Conservation (phyloP, 2,329 filamentous ascomycete genomes). For the Triangularia setosa region DNA sequence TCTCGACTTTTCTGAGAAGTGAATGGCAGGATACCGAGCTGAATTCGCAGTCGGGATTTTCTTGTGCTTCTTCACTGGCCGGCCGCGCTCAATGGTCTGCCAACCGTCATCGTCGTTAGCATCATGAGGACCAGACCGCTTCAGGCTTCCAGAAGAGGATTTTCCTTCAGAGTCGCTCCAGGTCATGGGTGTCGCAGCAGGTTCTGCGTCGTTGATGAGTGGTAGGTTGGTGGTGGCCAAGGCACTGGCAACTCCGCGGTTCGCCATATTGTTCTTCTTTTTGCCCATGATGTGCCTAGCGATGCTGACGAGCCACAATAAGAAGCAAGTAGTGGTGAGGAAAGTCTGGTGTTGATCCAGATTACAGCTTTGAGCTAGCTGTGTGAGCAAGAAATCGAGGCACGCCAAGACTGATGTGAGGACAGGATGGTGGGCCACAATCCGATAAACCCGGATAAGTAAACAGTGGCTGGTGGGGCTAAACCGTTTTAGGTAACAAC, state of each 20-base stretch:
- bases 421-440: background rate
- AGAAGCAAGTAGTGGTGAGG: background rate
- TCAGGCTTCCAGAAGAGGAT: constrained; percentile 40
- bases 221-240: constrained; percentile 6
- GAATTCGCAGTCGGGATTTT: constrained; percentile 55
- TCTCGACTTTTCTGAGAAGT: constrained; percentile 54
- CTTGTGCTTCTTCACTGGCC: constrained; percentile 55
- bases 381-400: background rate
- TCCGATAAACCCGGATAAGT: background rate
- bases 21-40: constrained; percentile 56
- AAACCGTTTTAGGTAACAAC: background rate
- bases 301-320: background rate
- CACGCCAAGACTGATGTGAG: constrained; percentile 1
- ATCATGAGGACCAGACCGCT: constrained; percentile 48
- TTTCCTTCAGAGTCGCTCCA: constrained; percentile 16
- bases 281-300: background rate
- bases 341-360: background rate
- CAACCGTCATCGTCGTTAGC: constrained; percentile 42
- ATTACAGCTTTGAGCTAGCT: too few relatives aligned
- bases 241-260: background rate
- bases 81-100: constrained; percentile 48
- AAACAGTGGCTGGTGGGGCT: background rate
- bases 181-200: constrained; percentile 11
- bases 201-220: background rate
- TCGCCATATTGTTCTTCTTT: constrained; percentile 9